Evolutionary conservation across 306 rosid genomes (phyloP).

Genomic region (Dalbergia cochinchinensis): DNA sequence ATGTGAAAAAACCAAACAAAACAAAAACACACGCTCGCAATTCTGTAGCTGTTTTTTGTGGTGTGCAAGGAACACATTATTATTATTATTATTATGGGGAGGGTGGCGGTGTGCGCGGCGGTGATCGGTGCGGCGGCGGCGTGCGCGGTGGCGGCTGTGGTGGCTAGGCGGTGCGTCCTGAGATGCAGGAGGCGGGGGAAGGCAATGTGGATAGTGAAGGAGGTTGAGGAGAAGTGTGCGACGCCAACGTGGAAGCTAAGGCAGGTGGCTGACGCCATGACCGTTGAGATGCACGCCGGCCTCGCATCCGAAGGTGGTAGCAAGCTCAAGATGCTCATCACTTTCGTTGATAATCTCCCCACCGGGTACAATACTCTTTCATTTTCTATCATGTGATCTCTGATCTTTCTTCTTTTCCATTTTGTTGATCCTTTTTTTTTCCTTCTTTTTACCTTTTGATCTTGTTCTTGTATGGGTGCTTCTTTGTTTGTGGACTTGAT

Average conservation of each 20-base stretch:
- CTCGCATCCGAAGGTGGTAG: constrained; percentile 94
- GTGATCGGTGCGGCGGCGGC: constrained; percentile 55
- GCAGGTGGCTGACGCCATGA: constrained; percentile 85
- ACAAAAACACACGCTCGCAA: too few relatives aligned
- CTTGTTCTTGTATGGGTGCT: neutral
- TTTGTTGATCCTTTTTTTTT: neutral
- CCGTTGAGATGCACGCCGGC: constrained; percentile 93
- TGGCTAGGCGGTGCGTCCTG: constrained; percentile 64
- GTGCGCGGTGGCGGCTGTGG: constrained; percentile 61
- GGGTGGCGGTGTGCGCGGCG: constrained; percentile 66
- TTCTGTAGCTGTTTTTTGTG: too few relatives aligned
- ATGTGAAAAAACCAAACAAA: too few relatives aligned
- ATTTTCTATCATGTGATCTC: neutral
- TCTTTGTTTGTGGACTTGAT: neutral
- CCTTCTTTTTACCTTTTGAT: constrained; percentile 17
- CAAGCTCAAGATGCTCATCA: constrained; percentile 91
- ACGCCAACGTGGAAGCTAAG: constrained; percentile 70
- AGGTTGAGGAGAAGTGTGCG: constrained; percentile 77
- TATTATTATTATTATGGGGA: constrained; percentile 50
- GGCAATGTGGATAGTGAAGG: constrained; percentile 65
- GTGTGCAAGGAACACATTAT: too few relatives aligned
- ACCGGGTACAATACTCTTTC: constrained; percentile 60
- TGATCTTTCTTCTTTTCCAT: neutral
- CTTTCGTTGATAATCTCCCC: constrained; percentile 87
- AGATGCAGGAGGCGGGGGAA: constrained; percentile 61